These are phyloP conservation scores for Monosporozyma servazzii DNA, from an alignment of 805 yeast species.

Conservation along the genomic window DNA sequence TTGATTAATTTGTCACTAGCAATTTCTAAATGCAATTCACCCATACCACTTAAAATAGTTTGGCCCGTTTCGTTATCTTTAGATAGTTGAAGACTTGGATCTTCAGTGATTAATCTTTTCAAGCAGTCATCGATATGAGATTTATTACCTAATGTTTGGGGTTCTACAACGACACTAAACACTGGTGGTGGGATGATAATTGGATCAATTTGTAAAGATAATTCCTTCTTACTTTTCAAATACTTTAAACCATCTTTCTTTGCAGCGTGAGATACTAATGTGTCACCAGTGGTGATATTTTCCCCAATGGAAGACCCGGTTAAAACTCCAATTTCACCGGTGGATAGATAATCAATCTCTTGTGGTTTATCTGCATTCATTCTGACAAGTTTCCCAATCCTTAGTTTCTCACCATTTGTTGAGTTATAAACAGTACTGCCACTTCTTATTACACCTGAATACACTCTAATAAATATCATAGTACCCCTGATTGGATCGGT, in stretches of 20 bases:
- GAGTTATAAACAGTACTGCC: conserved; percentile 60
- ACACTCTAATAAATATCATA: conserved; percentile 80
- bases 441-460: conserved; percentile 64
- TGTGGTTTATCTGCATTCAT: conserved; percentile 87
- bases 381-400: conserved; percentile 56
- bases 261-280: conserved; percentile 55
- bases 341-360: conserved; percentile 49
- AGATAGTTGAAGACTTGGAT: conserved; percentile 71
- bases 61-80: conserved; percentile 82
- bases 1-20: conserved; percentile 68
- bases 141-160: conserved; percentile 72
- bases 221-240: conserved; percentile 32
- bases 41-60: conserved; percentile 95
- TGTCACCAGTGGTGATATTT: conserved; percentile 82
- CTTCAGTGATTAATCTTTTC: conserved; percentile 63
- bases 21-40: conserved; percentile 89
- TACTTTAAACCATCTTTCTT: conserved; percentile 42
- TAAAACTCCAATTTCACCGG: conserved; percentile 84
- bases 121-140: conserved; percentile 66
- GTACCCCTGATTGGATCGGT: conserved; percentile 78
- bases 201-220: conserved; percentile 51
- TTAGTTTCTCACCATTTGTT: conserved; percentile 55
- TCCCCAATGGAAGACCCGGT: conserved; percentile 35
- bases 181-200: conserved; percentile 88
- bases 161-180: conserved; percentile 77